These are phyloP conservation scores for Salix dunnii DNA, from an alignment of 345 rosid species.

Conservation along the genomic window DNA sequence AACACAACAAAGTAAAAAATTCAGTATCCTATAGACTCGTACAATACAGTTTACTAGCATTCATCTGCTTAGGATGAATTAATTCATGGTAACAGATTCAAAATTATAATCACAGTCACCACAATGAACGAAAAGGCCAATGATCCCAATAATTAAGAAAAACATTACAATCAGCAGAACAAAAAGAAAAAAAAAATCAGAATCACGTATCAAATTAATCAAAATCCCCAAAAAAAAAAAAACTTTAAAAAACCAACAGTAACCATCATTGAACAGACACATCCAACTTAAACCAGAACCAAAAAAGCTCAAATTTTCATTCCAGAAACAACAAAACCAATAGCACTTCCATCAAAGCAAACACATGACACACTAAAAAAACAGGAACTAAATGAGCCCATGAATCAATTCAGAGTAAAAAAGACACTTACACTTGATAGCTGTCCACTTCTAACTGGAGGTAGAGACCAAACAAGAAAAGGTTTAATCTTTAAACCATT, in stretches of 20 bases:
- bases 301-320: not conserved
- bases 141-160: not conserved
- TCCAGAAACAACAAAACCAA: conserved; percentile 4
- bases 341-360: conserved; percentile 5
- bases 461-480: conserved; percentile 49
- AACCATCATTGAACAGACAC: not conserved
- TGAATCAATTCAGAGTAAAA: not conserved
- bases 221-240: not conserved
- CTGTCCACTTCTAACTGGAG: conserved; percentile 25
- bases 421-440: conserved; percentile 12
- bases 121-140: not conserved
- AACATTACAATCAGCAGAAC: not conserved
- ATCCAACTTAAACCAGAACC: not conserved
- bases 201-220: not conserved
- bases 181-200: not conserved
- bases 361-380: conserved; percentile 1
- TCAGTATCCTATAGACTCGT: not conserved
- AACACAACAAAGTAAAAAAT: conserved; percentile 15
- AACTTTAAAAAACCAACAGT: not conserved
- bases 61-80: not conserved
- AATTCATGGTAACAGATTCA: not conserved
- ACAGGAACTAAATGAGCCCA: not conserved
- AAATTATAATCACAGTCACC: not conserved
- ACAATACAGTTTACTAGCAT: not conserved
- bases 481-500: conserved; percentile 45